Conservation (phyloP, 371 early-diverging fungal genomes). For the Haplosporangium sp. region DNA sequence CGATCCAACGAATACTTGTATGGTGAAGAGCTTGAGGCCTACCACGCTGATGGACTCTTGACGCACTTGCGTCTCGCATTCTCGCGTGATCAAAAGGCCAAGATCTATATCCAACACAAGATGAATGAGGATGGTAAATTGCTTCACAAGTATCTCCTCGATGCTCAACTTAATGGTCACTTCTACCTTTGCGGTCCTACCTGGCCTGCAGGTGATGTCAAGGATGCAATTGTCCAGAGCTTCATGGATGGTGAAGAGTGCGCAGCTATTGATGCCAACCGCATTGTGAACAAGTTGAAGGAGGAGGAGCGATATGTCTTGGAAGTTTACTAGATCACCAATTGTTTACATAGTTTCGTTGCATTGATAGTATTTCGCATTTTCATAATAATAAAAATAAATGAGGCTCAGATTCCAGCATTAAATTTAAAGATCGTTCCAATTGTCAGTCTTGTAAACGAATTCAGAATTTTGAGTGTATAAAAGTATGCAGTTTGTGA, state of each 20-base stretch:
- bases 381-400: neutral
- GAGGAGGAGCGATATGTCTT: conserved; percentile 92
- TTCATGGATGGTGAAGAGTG: conserved; percentile 74
- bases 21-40: conserved; percentile 94
- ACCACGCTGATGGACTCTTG: conserved; percentile 86
- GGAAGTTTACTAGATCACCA: conserved; percentile 82
- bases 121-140: conserved; percentile 86
- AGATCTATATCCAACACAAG: conserved; percentile 95
- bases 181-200: conserved; percentile 97
- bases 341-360: neutral
- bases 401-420: neutral
- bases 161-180: conserved; percentile 74
- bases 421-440: no score
- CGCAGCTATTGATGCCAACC: conserved; percentile 72
- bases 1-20: conserved; percentile 93
- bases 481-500: neutral
- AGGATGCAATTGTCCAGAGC: conserved; percentile 88
- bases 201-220: conserved; percentile 95
- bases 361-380: neutral
- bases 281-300: conserved; percentile 89
- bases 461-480: no score
- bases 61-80: conserved; percentile 91
- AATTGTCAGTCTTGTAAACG: no score
- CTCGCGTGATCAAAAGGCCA: conserved; percentile 92
- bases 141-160: conserved; percentile 79